Evolutionary conservation across 2,329 filamentous ascomycete species (phyloP).

Genomic region (Botrytis galanthina): DNA sequence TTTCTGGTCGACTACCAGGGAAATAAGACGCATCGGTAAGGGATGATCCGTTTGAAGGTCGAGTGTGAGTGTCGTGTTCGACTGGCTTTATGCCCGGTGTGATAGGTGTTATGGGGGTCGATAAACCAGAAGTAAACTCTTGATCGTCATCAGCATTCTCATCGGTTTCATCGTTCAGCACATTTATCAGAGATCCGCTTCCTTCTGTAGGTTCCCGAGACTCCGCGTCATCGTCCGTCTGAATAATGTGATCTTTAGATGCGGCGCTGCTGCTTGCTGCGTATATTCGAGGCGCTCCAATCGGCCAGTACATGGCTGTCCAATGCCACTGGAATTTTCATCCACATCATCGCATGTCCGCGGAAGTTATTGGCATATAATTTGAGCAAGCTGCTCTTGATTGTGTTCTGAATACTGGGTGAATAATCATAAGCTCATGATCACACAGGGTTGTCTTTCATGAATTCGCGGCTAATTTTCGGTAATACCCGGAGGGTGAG

Average conservation of each 20-base stretch:
- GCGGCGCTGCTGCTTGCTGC: constrained; percentile 68
- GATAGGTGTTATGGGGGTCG: constrained; percentile 53
- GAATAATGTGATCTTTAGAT: constrained; percentile 48
- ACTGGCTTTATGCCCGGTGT: constrained; percentile 60
- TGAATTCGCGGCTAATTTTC: constrained; percentile 1
- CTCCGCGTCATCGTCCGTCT: constrained; percentile 61
- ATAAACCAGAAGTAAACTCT: constrained; percentile 28
- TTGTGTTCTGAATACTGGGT: constrained; percentile 3
- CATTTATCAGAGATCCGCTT: constrained; percentile 37
- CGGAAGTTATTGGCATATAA: constrained; percentile 27
- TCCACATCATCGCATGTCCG: constrained; percentile 39
- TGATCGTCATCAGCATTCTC: constrained; percentile 33
- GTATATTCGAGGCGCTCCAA: constrained; percentile 80
- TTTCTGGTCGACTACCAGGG: constrained; percentile 35
- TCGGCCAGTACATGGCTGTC: constrained; percentile 82
- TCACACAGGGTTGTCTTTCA: constrained; percentile 1
- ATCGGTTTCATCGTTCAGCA: constrained; percentile 31
- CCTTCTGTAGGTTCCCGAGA: constrained; percentile 40
- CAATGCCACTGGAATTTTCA: constrained; percentile 36
- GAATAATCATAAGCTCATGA: not conserved
- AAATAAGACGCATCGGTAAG: constrained; percentile 23
- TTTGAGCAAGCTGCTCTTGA: constrained; percentile 24
- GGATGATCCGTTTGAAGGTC: constrained; percentile 23
- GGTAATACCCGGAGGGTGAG: not conserved
- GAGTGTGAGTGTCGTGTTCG: constrained; percentile 49